These are phyloP conservation scores for Avena atlantica DNA, from an alignment of 176 grass and related monocot species.

Conservation along the genomic window DNA sequence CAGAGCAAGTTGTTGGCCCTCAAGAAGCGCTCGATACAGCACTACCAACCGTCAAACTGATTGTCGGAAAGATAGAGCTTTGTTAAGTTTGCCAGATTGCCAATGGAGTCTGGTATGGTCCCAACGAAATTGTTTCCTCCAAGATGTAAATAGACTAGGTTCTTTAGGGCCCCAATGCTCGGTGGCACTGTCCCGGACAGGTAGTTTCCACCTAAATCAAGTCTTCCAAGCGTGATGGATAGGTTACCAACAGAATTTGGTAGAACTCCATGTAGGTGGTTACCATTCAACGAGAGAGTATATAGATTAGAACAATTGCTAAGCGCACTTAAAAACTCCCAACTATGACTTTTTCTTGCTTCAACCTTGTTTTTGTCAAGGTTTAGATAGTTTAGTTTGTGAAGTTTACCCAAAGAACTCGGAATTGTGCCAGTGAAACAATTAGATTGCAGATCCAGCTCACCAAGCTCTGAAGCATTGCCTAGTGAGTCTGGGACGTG, in stretches of 20 bases:
- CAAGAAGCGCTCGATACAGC: not conserved
- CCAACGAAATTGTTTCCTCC: slow-evolving; percentile 22
- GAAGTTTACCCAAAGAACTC: slow-evolving; percentile 24
- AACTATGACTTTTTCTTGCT: not conserved
- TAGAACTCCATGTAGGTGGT: no score
- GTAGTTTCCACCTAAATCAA: not conserved
- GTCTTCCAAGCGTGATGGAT: no score
- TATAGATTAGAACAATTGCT: not conserved
- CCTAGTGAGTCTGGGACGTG: slow-evolving; percentile 38
- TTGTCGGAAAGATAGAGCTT: not conserved
- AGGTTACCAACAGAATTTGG: no score
- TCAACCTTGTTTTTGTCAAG: slow-evolving; percentile 19
- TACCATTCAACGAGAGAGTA: not conserved
- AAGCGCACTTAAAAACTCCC: not conserved
- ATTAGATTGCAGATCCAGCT: slow-evolving; percentile 16
- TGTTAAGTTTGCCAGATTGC: slow-evolving; percentile 42
- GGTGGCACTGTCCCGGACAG: not conserved
- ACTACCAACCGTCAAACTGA: not conserved
- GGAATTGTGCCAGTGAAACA: slow-evolving; percentile 28
- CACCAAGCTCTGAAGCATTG: not conserved
- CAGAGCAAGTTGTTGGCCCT: not conserved
- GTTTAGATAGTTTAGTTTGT: not conserved
- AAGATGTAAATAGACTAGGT: not conserved
- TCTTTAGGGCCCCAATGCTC: slow-evolving; percentile 4
- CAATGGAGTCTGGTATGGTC: not conserved